Base-by-base conservation (phyloP, 257 asterid species). In the Solanum paucissectum region DNA sequence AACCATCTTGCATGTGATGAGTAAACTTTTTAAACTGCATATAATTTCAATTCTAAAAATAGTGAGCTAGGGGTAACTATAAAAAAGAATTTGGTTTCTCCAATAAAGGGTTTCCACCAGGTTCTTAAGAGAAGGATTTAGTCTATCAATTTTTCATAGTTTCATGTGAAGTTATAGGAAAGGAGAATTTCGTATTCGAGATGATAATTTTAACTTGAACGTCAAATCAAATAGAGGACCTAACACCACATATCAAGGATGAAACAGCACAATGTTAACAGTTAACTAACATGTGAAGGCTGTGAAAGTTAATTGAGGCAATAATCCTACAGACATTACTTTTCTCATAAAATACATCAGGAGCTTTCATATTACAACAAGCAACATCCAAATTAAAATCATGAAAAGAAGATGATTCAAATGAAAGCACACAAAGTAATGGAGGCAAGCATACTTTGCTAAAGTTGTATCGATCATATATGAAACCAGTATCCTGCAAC, bases 1-100 rank as follows among this genome's bases (percentile, higher is more conserved):
- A 97, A 62, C 99, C 99, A 92, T 97, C 99, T 88, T 91, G 85
- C 99, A 97, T 97, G 76, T 90, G 93, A 90, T 94, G 94, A 52
- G 92, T 90, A 85, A 96, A 97, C 77, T 76, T 91, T 84, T 83
- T 88, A 88, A 91, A 88, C 99, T 95, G 96, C 90, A 91, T 86
- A 75, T 75, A 89, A 62, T 76, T 40, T 79, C 18, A 79, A 14
- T 27, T 79, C 14, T 8, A 18, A 42, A 13, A 55, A 83, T 25
- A 85, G 49, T 58, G 73, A 84, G 64, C 33, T 34, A 58, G 34
- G 21, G 13, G 5, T 27, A 64, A 38, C 42, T 14, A 11, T 27
- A 36, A 12, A 86, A 8, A 37, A 44, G 64, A 29, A n/a, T 42
- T 71, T 32, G 36, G 18, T 38, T 44, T 40, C 75, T 37, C 27